These are phyloP conservation scores for Somion occarium DNA, from an alignment of 1,284 basidiomycete species.

Conservation along the genomic window DNA sequence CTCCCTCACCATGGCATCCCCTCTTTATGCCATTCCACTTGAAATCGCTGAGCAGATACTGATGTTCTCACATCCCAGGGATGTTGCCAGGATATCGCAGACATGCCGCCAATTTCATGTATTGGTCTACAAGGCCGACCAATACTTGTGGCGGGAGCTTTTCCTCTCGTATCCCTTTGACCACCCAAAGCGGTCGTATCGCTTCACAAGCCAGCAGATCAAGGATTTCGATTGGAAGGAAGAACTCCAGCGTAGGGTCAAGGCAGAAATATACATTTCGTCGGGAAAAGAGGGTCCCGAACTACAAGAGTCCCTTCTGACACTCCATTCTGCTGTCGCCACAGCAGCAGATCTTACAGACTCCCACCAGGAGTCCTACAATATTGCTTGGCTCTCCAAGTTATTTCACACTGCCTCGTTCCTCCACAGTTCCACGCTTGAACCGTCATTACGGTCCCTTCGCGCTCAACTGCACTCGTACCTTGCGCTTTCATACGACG, in stretches of 20 bases:
- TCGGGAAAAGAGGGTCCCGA: not conserved
- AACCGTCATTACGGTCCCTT: slow-evolving; percentile 17
- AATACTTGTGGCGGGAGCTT: slow-evolving; percentile 60
- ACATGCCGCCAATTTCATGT: slow-evolving; percentile 42
- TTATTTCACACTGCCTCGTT: slow-evolving; percentile 1
- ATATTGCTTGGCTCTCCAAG: slow-evolving; percentile 12
- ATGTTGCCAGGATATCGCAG: slow-evolving; percentile 50
- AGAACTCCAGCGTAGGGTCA: slow-evolving; percentile 28
- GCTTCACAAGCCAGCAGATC: not conserved
- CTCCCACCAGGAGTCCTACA: slow-evolving; percentile 7
- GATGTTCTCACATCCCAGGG: slow-evolving; percentile 45
- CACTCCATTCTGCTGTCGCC: slow-evolving; percentile 39
- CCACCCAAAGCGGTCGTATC: slow-evolving; percentile 35
- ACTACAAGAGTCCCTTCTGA: slow-evolving; percentile 33
- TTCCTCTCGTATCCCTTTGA: slow-evolving; percentile 56
- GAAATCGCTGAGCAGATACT: slow-evolving; percentile 57
- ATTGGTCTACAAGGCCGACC: slow-evolving; percentile 42
- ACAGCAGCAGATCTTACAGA: slow-evolving; percentile 28
- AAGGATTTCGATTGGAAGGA: slow-evolving; percentile 24
- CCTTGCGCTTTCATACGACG: slow-evolving; percentile 35
- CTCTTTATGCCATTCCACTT: slow-evolving; percentile 35
- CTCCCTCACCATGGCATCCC: not conserved
- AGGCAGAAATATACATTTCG: slow-evolving; percentile 23
- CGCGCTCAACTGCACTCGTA: slow-evolving; percentile 34
- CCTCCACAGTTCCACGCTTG: not conserved